phyloP scores from a whole-genome alignment of 495 filamentous ascomycete genomes.

The Penicillium pancosmium region DNA sequence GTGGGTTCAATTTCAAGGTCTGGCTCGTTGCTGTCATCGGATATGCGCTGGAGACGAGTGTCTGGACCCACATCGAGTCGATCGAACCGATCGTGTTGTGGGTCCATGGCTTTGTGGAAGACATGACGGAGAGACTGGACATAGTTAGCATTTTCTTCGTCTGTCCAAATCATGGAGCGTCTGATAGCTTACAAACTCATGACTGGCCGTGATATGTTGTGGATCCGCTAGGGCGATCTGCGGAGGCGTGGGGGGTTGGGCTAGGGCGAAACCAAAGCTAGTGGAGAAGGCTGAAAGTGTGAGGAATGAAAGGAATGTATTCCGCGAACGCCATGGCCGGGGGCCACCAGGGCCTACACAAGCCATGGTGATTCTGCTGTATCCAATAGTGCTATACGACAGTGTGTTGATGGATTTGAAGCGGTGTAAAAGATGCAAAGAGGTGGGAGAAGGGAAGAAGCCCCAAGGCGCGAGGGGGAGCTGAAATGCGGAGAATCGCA shows the following conservation, averaged over 20 bases:
- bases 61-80: conserved; percentile 70
- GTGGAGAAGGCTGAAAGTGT: neutral
- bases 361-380: neutral
- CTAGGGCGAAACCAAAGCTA: neutral
- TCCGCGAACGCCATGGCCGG: neutral
- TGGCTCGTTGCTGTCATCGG: conserved; percentile 61
- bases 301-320: neutral
- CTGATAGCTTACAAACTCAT: conserved; percentile 42
- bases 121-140: conserved; percentile 80
- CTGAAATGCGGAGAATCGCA: neutral
- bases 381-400: neutral
- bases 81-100: conserved; percentile 65
- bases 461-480: neutral
- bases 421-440: neutral
- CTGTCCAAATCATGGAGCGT: neutral
- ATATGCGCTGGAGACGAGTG: conserved; percentile 63
- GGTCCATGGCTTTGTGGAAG: conserved; percentile 75
- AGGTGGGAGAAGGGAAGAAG: neutral
- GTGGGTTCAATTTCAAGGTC: conserved; percentile 34
- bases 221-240: neutral
- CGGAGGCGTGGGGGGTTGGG: neutral
- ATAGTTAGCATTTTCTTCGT: conserved; percentile 13
- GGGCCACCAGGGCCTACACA: neutral
- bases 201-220: conserved; percentile 16
- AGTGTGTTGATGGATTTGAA: neutral